Conservation (phyloP, 345 rosid species). For the Alliaria petiolata region DNA sequence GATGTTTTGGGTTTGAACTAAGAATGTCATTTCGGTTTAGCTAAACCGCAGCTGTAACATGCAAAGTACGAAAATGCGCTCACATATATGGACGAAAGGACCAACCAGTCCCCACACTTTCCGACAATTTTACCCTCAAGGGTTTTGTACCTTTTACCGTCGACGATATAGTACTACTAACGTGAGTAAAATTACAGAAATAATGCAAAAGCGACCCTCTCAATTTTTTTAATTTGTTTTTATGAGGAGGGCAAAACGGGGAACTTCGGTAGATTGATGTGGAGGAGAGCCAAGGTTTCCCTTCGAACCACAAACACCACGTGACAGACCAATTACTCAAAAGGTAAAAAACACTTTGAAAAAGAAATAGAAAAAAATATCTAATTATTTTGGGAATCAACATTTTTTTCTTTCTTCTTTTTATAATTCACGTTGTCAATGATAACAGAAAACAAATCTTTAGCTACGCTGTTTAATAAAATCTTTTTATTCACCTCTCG, state of each 20-base stretch:
- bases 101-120: neutral
- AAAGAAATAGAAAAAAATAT: neutral
- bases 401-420: neutral
- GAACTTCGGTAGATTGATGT: no score
- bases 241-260: no score
- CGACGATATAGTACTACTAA: no score
- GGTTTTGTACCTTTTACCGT: neutral
- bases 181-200: no score
- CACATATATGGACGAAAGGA: neutral
- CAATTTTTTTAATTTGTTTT: no score
- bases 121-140: neutral
- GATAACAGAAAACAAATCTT: neutral
- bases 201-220: no score
- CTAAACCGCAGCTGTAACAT: neutral
- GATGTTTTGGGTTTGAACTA: neutral
- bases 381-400: neutral
- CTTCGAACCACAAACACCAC: neutral
- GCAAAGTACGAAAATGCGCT: neutral
- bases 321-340: neutral
- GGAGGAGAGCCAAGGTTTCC: neutral
- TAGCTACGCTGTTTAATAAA: neutral
- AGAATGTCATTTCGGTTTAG: neutral
- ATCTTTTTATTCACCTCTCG: no score
- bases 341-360: neutral
- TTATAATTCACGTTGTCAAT: neutral